These are phyloP conservation scores for Trifolium dubium DNA, from an alignment of 306 rosid genomes.

Conservation along the genomic window DNA sequence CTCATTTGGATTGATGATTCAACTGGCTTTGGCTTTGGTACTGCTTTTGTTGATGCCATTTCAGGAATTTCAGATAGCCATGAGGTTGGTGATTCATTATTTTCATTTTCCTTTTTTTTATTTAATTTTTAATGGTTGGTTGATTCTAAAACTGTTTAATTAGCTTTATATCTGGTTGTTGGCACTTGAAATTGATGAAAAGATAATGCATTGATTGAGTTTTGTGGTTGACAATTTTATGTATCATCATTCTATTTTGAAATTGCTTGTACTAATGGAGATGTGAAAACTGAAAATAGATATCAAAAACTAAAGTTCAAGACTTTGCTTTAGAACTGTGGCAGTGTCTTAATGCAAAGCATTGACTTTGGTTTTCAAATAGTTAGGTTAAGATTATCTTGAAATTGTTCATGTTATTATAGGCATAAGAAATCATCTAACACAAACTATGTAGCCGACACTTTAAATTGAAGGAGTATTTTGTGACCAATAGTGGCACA, in stretches of 20 bases:
- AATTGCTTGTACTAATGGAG: not conserved
- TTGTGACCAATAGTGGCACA: not conserved
- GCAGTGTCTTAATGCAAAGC: not conserved
- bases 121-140: no score
- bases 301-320: not conserved
- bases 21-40: conserved; percentile 71
- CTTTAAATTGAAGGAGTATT: not conserved
- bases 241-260: not conserved
- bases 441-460: not conserved
- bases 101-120: no score
- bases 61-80: conserved; percentile 68
- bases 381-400: not conserved
- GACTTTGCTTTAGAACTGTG: not conserved
- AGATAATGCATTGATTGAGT: not conserved
- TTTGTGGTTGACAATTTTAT: not conserved
- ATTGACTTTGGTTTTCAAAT: not conserved
- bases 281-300: not conserved
- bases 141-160: not conserved
- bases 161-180: not conserved
- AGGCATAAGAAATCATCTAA: not conserved
- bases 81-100: no score
- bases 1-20: conserved; percentile 73
- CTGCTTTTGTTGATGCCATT: conserved; percentile 63
- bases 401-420: not conserved
- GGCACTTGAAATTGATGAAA: not conserved